Evolutionary conservation across 805 yeast species (phyloP), one percentile per base, ranked within the genome.

Genomic region (Dipodascus albidus): DNA sequence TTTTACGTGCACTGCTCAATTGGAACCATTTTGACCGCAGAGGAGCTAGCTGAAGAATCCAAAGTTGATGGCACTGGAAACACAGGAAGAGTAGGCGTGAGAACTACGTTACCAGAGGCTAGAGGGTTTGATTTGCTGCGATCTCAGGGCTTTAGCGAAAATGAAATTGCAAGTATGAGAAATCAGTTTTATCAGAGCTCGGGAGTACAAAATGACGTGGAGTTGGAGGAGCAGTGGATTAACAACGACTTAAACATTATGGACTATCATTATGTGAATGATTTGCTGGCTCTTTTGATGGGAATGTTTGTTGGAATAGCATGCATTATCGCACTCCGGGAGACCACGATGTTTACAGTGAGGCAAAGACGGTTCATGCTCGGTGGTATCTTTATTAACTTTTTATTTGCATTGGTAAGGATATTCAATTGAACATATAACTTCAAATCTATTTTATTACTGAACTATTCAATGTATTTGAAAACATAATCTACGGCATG

Each of bases 51-150:
- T 1, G 71, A 77, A 48, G 95, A 86, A 59, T 79, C 75, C 50
- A 77, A 75, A 51, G 59, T 79, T 51, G 90, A 85, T 61, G 57
- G 17, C 6, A 22, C 19, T 11, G 31, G 70, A 69, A 51, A 62
- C 63, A 52, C 20, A 38, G 20, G 44, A n/a, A 4, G 44, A 17
- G 77, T 75, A 8, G 85, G 80, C 19, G 72, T 70, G 31, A 69
- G 70, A 50, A 67, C 78, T 1, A 81, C 85, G 0, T 64, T 75
- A 1, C 87, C 87, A 1, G 89, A 87, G 14, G 82, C 83, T 2
- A 77, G 82, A 15, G 96, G 97, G 1, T 87, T 90, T 65, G 96
- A 90, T 66, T 70, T 96, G 47, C 71, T 90, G 52, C 73, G 89
- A 17, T 79, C 81, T 31, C 90, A 89, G 48, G 97, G 97, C 6